A percentile compares a stretch with the other conserved stretches of the same genome.
These are phyloP conservation scores for Phytophthora ohioensis DNA, from an alignment of 352 stramenopile species.

Conservation along the genomic window DNA sequence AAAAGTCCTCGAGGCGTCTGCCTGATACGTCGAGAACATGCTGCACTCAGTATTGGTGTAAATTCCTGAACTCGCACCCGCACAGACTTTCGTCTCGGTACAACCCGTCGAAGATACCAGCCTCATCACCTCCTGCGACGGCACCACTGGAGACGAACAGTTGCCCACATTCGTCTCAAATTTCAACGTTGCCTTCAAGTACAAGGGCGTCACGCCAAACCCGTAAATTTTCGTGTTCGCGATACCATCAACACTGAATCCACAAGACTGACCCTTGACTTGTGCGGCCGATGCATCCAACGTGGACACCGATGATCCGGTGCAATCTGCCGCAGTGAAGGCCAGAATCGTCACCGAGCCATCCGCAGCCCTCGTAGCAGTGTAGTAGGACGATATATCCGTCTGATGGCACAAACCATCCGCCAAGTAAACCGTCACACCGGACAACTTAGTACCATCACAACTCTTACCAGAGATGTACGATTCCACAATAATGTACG, in stretches of 20 bases:
- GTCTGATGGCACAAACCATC: no score
- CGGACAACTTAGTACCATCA: no score
- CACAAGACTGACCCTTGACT: constrained; percentile 13
- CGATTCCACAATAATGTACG: no score
- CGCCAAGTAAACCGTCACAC: no score
- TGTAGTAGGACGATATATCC: no score
- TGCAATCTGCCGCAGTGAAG: no score
- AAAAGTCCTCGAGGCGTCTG: constrained; percentile 2
- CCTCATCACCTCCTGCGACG: background rate
- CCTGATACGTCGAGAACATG: background rate
- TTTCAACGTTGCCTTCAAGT: background rate
- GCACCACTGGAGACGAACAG: constrained; percentile 2
- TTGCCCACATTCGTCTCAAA: background rate
- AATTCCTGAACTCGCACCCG: background rate
- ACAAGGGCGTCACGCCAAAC: background rate
- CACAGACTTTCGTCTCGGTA: background rate
- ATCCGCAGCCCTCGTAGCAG: no score
- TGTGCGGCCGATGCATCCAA: background rate
- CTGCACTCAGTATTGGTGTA: background rate
- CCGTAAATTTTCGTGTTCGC: constrained; percentile 14
- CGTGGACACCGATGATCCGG: background rate
- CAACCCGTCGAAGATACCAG: background rate
- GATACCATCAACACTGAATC: background rate
- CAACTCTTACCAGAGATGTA: no score
- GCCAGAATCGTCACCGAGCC: no score